Percentiles rank a stretch among this genome's conserved stretches.
Conservation (phyloP, 129 eudicot species). For the sunflower (Helianthus annuus) region HanXRQr2.0-SUNRISE NC_035446.2:121856539-121857038, state of each 20-base stretch:
- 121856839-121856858: not conserved
- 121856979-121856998: conserved; percentile 31
- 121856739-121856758: no score
- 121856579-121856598: not conserved
- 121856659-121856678: no score
- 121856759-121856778: not conserved
- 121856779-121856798: not conserved
- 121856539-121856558: no score
- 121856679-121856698: no score
- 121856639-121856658: no score
- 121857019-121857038: conserved; percentile 55
- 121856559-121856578: not conserved
- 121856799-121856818: not conserved
- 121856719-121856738: no score
- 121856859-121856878: conserved; percentile 25
- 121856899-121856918: conserved; percentile 55
- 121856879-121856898: conserved; percentile 39
- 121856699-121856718: no score
- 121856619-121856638: no score
- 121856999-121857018: conserved; percentile 36
- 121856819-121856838: conserved; percentile 14
- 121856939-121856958: conserved; percentile 47
- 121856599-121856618: no score
- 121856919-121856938: conserved; percentile 52
- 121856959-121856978: conserved; percentile 37